Evolutionary conservation across 2,329 filamentous ascomycete genomes (phyloP), one percentile per base, ranked within the genome.

Genomic region (Tolypocladium ovalisporum): DNA sequence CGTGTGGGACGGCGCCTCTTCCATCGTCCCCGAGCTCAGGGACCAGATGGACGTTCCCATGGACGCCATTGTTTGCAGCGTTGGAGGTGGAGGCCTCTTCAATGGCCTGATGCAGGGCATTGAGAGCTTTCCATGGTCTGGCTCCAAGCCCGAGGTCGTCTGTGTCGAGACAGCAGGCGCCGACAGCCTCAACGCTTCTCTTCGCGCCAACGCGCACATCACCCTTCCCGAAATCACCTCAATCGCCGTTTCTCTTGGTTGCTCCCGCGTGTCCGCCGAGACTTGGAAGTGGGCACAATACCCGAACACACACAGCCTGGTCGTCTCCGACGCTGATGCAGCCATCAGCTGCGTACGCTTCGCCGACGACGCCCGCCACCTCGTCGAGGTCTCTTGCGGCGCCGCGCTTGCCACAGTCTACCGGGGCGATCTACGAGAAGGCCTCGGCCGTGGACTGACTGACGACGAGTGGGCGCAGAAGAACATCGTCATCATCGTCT

Each of bases 301-400:
- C 67, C 73, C 75, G 27, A 70, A 71, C 52, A 64, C 69, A 32
- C 64, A 68, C 59, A 74, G 71, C 60, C 57, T 72, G 9, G 70
- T 73, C 54, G 70, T 75, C 29, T 65, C 66, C 4, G 73, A 75
- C 54, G 85, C 84, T 4, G 89, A 94, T 66, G 92, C 93, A 0
- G 90, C 89, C 24, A 82, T 86, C 72, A 91, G 86, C 3, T 88
- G 87, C 56, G 84, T 87, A 65, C 78, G 83, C 29, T 85, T 97
- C 60, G 86, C 89, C 12, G 88, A 97, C 62, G 90, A 96, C 60
- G 89, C 92, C 64, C 76, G 88, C 32, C 74, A 93, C 57, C 76
- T 96, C 58, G 89, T 96, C 3, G 93, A 97, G 75, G 77, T 87
- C 39, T 85, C 91, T 0, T 97, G 93, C 69, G 91, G 92, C 1